phyloP scores from a whole-genome alignment of 176 grass and related monocot genomes.

The Musa itinerans region DNA sequence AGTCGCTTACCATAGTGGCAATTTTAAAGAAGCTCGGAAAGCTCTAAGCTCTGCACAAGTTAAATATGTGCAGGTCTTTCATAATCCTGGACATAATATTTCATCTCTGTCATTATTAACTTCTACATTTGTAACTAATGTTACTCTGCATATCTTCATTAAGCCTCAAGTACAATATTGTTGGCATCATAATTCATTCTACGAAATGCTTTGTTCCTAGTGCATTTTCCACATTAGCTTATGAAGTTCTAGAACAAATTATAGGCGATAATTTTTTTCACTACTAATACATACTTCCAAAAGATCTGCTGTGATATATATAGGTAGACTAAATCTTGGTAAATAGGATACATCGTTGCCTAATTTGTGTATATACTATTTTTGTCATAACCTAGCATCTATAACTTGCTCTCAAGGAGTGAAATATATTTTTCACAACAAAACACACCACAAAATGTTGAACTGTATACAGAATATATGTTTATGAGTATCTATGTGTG shows the following conservation, averaged over 20 bases:
- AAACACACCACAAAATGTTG: no score
- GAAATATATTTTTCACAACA: no score
- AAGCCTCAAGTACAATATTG: no score
- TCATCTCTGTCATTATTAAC: not conserved
- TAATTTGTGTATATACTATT: not conserved
- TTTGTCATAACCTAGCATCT: no score
- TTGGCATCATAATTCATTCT: no score
- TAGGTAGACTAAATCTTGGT: not conserved
- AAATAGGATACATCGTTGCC: not conserved
- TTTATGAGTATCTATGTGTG: no score
- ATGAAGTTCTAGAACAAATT: not conserved
- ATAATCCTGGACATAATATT: not conserved
- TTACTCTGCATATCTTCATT: no score
- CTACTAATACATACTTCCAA: not conserved
- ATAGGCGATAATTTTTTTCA: not conserved
- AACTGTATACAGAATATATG: no score
- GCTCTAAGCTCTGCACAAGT: conserved; percentile 65
- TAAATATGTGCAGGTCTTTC: conserved; percentile 77
- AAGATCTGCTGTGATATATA: not conserved
- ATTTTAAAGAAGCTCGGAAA: conserved; percentile 47
- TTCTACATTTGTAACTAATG: no score
- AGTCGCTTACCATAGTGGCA: conserved; percentile 77
- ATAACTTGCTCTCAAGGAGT: no score
- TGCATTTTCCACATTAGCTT: not conserved
- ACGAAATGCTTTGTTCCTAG: no score